Base-by-base conservation (phyloP, 352 stramenopile species). In the Globisporangium paroecandrum region DNA sequence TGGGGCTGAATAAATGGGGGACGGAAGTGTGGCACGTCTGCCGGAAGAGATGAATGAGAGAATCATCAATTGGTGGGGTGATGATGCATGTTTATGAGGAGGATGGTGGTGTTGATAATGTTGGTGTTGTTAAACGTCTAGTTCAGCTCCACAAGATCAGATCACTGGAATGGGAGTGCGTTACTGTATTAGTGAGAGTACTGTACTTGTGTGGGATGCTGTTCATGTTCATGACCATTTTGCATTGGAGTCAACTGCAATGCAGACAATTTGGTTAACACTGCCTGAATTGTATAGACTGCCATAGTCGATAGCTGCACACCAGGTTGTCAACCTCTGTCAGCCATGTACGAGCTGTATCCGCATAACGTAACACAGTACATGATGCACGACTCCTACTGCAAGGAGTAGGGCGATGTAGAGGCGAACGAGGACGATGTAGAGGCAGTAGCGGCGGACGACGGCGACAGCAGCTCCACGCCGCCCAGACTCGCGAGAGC, bases 401-500 rank as follows among this genome's bases (percentile, higher is more conserved):
- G 29, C 29, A 27, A 63, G 24, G 60, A 20, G 32, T 32, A 24
- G 5, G 27, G 2, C 5, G 15, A 34, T 7, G 22, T 47, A 18
- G 49, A 34, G 9, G 62, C 22, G 4, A 36, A 36, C 56, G 56
- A 38, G 57, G 60, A 29, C 60, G 47, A 13, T 4, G 29, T 4
- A 6, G 18, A 36, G 8, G 24, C 46, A 2, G 51, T 22, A 2
- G 62, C 18, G 10, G 7, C 9, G 4, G 64, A 41, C 18, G 20
- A 32, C 5, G n/a, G 24, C 3, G 64, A 41, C 38, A 53, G 22
- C 7, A 77, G 64, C 60, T 71, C 71, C 6, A 74, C 60, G 24
- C 68, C 71, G 15, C 71, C 71, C 10, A 77, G 60, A 32, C 62
- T 64, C 36, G 68, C 68, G 13, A 77, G 57, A 22, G 46, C 41